A percentile compares a stretch with the other conserved stretches of the same genome.
Evolutionary conservation across 306 rosid genomes (phyloP).

Genomic region (Fragaria nilgerrensis): DNA sequence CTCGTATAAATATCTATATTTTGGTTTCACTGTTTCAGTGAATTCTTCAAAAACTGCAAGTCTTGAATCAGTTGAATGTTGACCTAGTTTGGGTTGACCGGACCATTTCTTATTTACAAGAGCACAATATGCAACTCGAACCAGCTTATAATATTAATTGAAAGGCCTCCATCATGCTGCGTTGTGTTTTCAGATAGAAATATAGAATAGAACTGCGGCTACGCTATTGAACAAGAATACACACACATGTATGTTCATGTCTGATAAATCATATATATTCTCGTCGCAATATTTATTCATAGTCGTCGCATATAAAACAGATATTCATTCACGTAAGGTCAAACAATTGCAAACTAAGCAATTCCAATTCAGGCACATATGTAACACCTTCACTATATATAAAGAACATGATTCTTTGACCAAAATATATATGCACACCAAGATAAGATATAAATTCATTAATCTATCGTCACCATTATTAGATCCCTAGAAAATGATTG

Average conservation of each 20-base stretch:
- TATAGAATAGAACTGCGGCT: background rate
- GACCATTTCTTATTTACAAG: background rate
- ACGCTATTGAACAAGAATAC: background rate
- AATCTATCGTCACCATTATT: background rate
- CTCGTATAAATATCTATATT: no score
- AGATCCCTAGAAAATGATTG: background rate
- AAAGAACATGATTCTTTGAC: background rate
- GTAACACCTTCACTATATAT: background rate
- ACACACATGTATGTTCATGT: background rate
- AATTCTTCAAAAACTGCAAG: background rate
- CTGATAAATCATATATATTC: background rate
- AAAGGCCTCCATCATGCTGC: background rate
- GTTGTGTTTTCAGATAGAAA: background rate
- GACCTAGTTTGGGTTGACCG: background rate
- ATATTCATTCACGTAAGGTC: conserved; percentile 4
- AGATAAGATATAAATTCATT: background rate
- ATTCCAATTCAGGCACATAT: background rate
- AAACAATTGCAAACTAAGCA: background rate
- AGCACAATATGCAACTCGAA: background rate
- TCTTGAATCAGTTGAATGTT: background rate
- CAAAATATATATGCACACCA: background rate
- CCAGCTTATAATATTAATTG: background rate
- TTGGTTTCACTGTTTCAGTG: background rate
- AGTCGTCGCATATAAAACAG: background rate
- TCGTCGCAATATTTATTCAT: background rate